These are phyloP conservation scores for Penicillium egyptiacum DNA, from an alignment of 495 filamentous ascomycete genomes.

Conservation along the genomic window DNA sequence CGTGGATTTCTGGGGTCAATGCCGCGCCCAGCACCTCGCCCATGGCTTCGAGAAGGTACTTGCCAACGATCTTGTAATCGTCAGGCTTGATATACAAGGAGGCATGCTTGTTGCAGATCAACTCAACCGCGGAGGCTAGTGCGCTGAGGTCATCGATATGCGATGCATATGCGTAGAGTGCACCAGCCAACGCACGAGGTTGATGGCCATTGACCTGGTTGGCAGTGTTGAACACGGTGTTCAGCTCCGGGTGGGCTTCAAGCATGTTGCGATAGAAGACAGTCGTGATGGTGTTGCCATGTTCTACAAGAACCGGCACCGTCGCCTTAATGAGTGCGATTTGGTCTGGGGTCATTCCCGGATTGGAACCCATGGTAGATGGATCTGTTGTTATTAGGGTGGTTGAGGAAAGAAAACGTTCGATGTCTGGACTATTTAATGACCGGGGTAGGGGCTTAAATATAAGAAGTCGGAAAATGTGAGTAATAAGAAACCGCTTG, in stretches of 20 bases:
- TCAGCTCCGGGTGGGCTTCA: constrained; percentile 57
- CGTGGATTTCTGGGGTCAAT: constrained; percentile 62
- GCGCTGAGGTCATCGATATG: constrained; percentile 69
- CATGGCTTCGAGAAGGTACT: constrained; percentile 67
- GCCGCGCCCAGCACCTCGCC: constrained; percentile 64
- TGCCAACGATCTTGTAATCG: constrained; percentile 68
- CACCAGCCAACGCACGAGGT: constrained; percentile 60
- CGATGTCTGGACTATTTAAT: neutral
- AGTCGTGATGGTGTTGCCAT: constrained; percentile 65
- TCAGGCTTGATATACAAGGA: constrained; percentile 67
- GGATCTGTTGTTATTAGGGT: neutral
- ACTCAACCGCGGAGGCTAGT: constrained; percentile 61
- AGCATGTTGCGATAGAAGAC: constrained; percentile 71
- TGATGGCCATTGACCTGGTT: constrained; percentile 67
- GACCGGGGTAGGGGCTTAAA: neutral
- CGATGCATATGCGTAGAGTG: constrained; percentile 68
- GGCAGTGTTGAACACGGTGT: constrained; percentile 65
- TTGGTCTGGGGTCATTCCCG: constrained; percentile 31
- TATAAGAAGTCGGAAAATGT: neutral
- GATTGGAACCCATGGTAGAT: constrained; percentile 21
- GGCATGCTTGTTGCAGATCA: constrained; percentile 75
- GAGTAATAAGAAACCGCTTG: neutral
- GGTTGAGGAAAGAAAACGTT: neutral
- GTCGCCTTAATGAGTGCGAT: constrained; percentile 45
- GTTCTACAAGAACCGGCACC: constrained; percentile 56